phyloP scores from a whole-genome alignment of 306 rosid species.

The Dalbergia cultrata region DNA sequence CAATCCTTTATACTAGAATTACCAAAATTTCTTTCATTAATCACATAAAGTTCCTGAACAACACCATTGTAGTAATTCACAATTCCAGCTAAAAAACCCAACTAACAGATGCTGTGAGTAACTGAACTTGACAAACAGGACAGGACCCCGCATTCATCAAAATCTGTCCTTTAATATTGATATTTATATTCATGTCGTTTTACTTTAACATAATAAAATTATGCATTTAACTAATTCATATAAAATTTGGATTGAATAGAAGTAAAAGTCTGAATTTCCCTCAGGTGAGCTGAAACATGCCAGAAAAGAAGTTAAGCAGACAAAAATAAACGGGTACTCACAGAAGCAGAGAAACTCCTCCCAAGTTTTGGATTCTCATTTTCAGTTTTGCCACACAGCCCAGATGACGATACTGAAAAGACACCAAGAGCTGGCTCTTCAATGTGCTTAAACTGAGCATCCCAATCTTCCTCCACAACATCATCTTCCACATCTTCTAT shows the following conservation, averaged over 20 bases:
- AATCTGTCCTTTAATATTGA: slow-evolving; percentile 11
- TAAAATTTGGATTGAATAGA: not conserved
- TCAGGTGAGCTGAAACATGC: not conserved
- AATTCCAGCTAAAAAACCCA: slow-evolving; percentile 34
- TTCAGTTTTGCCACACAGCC: slow-evolving; percentile 8
- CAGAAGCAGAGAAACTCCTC: slow-evolving; percentile 52
- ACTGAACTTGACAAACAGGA: not conserved
- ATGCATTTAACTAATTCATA: not conserved
- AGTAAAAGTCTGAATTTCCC: slow-evolving; percentile 12
- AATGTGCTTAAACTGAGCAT: slow-evolving; percentile 55
- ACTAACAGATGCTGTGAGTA: slow-evolving; percentile 22
- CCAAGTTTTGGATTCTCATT: slow-evolving; percentile 40
- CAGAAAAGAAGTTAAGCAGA: not conserved
- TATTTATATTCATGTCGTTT: not conserved
- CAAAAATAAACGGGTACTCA: slow-evolving; percentile 48
- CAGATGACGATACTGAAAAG: slow-evolving; percentile 45
- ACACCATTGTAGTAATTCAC: slow-evolving; percentile 38
- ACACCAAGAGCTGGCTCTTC: slow-evolving; percentile 67
- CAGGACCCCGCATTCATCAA: not conserved
- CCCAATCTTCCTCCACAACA: slow-evolving; percentile 68
- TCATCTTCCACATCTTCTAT: slow-evolving; percentile 69
- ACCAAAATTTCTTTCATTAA: slow-evolving; percentile 25
- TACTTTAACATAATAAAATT: slow-evolving; percentile 21
- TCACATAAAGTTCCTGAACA: slow-evolving; percentile 25
- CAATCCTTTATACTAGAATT: slow-evolving; percentile 15